Conservation (phyloP, 495 filamentous ascomycete genomes). For the Hyaloscypha bicolor region DNA sequence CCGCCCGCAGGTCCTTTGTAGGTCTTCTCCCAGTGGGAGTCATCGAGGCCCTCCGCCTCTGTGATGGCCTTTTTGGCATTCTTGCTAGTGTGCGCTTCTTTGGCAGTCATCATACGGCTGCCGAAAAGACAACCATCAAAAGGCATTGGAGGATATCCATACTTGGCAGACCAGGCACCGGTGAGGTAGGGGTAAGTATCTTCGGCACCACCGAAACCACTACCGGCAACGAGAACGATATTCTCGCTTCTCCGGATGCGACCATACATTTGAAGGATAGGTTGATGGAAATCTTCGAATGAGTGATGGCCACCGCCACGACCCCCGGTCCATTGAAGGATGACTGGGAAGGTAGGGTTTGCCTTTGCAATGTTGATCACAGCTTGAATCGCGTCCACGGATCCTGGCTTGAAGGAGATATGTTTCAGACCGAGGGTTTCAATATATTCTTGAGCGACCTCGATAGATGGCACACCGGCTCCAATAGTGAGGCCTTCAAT, state of each 20-base stretch:
- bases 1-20: slow-evolving; percentile 92
- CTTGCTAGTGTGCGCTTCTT: slow-evolving; percentile 90
- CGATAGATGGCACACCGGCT: slow-evolving; percentile 90
- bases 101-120: slow-evolving; percentile 91
- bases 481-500: slow-evolving; percentile 95
- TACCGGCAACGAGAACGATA: slow-evolving; percentile 85
- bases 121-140: slow-evolving; percentile 90
- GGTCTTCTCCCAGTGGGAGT: slow-evolving; percentile 93
- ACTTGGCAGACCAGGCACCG: slow-evolving; percentile 80
- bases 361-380: slow-evolving; percentile 93
- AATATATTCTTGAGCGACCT: slow-evolving; percentile 93
- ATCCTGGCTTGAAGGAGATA: slow-evolving; percentile 94
- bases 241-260: slow-evolving; percentile 81
- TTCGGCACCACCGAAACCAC: slow-evolving; percentile 87
- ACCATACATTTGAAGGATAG: slow-evolving; percentile 88
- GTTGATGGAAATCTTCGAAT: slow-evolving; percentile 93
- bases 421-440: slow-evolving; percentile 92
- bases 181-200: slow-evolving; percentile 94
- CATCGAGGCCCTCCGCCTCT: slow-evolving; percentile 85
- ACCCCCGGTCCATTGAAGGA: slow-evolving; percentile 94
- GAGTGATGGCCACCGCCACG: slow-evolving; percentile 94
- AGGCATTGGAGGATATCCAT: slow-evolving; percentile 91
- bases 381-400: slow-evolving; percentile 82
- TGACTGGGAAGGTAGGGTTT: slow-evolving; percentile 85
- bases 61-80: slow-evolving; percentile 95